Percentiles rank a stretch among this genome's conserved stretches.
Conservation (phyloP, 345 rosid species). For the Conringia planisiliqua region DNA sequence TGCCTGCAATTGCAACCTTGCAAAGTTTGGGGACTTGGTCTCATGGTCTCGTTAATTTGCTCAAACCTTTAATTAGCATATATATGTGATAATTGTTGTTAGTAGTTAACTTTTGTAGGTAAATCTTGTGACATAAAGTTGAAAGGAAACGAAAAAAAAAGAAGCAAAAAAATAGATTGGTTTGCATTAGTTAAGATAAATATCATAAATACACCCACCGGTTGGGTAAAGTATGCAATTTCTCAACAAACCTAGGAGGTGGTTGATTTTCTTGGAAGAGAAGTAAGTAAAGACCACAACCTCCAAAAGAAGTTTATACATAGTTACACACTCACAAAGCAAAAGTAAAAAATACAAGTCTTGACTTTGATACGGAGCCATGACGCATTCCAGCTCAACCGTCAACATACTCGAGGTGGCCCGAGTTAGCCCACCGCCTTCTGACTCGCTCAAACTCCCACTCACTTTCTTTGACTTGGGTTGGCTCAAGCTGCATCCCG, state of each 20-base stretch:
- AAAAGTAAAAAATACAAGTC: not conserved
- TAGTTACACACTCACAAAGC: not conserved
- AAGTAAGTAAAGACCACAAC: slow-evolving; percentile 2
- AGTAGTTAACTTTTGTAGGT: not conserved
- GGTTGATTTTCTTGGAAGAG: not conserved
- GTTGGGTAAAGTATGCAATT: slow-evolving; percentile 3
- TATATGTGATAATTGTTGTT: not conserved
- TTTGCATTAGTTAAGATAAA: too few relatives aligned
- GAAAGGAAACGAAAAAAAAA: not conserved
- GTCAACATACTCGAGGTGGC: slow-evolving; percentile 25
- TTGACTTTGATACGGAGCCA: not conserved
- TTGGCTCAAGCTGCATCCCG: slow-evolving; percentile 35
- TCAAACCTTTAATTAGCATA: not conserved
- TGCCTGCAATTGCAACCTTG: too few relatives aligned
- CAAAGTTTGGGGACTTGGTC: not conserved
- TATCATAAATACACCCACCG: slow-evolving; percentile 11
- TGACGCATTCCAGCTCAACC: not conserved
- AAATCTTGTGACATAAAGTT: not conserved
- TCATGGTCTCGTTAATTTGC: too few relatives aligned
- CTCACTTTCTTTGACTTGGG: slow-evolving; percentile 35
- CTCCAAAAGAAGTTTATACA: not conserved
- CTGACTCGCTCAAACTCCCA: slow-evolving; percentile 31
- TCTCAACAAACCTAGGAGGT: not conserved
- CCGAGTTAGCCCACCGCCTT: slow-evolving; percentile 26
- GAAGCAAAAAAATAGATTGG: not conserved